Evolutionary conservation across 495 filamentous ascomycete genomes (phyloP), one percentile per base, ranked within the genome.

Genomic region (Podospora pseudopauciseta): DNA sequence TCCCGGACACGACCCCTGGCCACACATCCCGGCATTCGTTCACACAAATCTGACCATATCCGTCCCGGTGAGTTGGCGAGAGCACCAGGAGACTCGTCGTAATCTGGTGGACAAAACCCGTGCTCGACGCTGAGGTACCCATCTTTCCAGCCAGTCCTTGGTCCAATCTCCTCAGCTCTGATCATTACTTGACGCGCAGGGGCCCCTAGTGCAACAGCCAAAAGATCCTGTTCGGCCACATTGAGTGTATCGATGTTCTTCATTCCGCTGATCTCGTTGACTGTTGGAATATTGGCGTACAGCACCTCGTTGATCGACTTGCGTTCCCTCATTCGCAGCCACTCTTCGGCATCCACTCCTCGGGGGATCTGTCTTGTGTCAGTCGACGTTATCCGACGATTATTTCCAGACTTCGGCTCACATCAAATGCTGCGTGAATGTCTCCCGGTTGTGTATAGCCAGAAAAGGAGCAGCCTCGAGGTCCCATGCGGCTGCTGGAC

Each of bases 21-120:
- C 15, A 84, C 81, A 54, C 81, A 80, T 0, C 83, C 84, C 0
- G 84, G 84, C 82, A 85, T 85, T 26, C 83, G 75, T 62, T 83
- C 81, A 70, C 82, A 85, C 1, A 86, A 75, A 67, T 85, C 83
- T 7, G 81, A 80, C 84, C 84, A 86, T 68, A 85, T 79, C 62
- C 84, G 76, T 5, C 83, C 83, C 0, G 82, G 81, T 0, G 82
- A 82, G 61, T 74, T 79, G 23, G 82, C 77, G 15, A 86, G 74
- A 0, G 81, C 82, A 11, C 79, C 81, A 5, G 79, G 79, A 2
- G 83, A 75, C 54, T 82, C 82, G 69, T 79, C 78, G 66, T 83
- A 80, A 65, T 86, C 82, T 39, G 78, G 78, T 20, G 82, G 83
- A 66, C 81, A 83, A 66, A 85, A 85, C 2, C 84, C 84, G 63